Conservation (phyloP, 768 basidiomycete species). For the Lepiota subincarnata region DNA sequence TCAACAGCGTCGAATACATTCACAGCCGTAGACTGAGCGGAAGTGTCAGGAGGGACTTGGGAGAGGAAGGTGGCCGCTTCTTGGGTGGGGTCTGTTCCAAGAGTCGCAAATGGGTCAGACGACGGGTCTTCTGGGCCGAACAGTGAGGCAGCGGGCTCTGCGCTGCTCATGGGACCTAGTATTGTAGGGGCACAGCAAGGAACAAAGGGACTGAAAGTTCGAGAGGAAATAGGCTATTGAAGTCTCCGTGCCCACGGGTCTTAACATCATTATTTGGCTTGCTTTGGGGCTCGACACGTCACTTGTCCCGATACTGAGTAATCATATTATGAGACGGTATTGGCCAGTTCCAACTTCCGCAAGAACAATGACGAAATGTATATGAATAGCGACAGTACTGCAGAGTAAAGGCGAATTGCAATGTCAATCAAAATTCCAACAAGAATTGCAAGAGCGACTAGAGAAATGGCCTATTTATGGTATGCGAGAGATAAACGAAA, state of each 20-base stretch:
- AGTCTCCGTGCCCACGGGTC: not conserved
- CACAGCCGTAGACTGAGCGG: not conserved
- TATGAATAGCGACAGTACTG: not conserved
- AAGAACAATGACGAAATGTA: not conserved
- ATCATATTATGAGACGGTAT: not conserved
- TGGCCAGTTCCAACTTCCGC: not conserved
- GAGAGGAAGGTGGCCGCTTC: slow-evolving; percentile 10
- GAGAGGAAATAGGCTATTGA: not conserved
- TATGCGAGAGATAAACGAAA: not conserved
- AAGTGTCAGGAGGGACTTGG: not conserved
- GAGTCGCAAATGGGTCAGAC: slow-evolving; percentile 60
- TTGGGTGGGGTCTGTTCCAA: slow-evolving; percentile 32
- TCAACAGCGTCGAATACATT: not conserved
- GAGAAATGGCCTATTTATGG: not conserved
- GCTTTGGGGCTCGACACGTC: slow-evolving; percentile 16
- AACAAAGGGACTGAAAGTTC: not conserved
- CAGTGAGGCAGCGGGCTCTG: slow-evolving; percentile 78
- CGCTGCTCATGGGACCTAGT: slow-evolving; percentile 46
- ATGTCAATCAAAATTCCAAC: slow-evolving; percentile 1
- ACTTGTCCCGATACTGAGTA: not conserved
- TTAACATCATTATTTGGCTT: slow-evolving; percentile 14
- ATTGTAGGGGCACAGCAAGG: not conserved
- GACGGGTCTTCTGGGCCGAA: slow-evolving; percentile 65
- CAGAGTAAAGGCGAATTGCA: not conserved
- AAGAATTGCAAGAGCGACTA: not conserved